A percentile compares a stretch with the other conserved stretches of the same genome.
phyloP scores from a whole-genome alignment of 2,329 filamentous ascomycete species.

The Colletotrichum sp. region DNA sequence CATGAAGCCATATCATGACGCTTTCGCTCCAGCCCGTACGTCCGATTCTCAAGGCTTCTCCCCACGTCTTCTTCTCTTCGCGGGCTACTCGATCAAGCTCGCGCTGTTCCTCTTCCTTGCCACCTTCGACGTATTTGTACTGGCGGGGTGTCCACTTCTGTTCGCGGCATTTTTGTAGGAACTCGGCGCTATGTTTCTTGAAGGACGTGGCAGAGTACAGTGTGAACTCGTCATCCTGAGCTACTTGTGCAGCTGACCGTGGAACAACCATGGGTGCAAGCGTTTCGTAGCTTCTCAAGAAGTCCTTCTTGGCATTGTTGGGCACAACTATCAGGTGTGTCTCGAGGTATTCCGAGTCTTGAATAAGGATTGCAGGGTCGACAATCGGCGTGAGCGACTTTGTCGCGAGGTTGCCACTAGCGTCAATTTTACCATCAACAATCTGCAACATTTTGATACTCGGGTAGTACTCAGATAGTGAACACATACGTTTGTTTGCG shows the following conservation, averaged over 20 bases:
- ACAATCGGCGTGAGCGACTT: slow-evolving; percentile 93
- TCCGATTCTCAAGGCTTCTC: slow-evolving; percentile 85
- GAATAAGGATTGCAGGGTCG: slow-evolving; percentile 78
- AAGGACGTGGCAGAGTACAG: slow-evolving; percentile 91
- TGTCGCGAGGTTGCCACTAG: slow-evolving; percentile 87
- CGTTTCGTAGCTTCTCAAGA: slow-evolving; percentile 87
- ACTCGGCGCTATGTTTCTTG: slow-evolving; percentile 88
- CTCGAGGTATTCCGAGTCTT: slow-evolving; percentile 95
- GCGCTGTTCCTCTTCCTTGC: slow-evolving; percentile 84
- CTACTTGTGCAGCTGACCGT: slow-evolving; percentile 79
- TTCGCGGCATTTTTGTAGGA: slow-evolving; percentile 90
- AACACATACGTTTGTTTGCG: slow-evolving; percentile 82
- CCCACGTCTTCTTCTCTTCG: slow-evolving; percentile 92
- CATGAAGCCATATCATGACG: slow-evolving; percentile 95
- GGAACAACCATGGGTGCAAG: slow-evolving; percentile 91
- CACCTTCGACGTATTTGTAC: slow-evolving; percentile 91
- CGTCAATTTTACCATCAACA: slow-evolving; percentile 13
- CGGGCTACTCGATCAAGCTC: slow-evolving; percentile 82
- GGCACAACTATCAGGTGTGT: slow-evolving; percentile 94
- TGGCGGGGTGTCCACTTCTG: slow-evolving; percentile 94
- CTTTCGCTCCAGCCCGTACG: slow-evolving; percentile 95
- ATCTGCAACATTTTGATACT: background rate
- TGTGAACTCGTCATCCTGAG: slow-evolving; percentile 87
- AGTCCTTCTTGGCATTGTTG: slow-evolving; percentile 80
- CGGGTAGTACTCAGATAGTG: background rate